Evolutionary conservation across 257 asterid genomes (phyloP).

Genomic region (Ballota nigra): DNA sequence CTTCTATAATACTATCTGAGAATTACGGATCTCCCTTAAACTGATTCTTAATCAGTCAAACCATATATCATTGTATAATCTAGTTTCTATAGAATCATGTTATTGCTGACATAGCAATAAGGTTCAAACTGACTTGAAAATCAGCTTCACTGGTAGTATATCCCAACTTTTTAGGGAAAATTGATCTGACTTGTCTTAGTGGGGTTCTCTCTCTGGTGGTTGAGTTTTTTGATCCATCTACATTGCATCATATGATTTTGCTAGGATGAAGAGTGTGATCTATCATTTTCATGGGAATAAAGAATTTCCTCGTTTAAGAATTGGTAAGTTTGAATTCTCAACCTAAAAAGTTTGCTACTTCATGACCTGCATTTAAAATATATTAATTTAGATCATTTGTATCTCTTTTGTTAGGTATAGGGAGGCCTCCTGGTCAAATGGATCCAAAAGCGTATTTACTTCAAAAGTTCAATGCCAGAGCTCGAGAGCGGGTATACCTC

Average conservation of each 20-base stretch:
- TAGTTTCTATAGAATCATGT: background rate
- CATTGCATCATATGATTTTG: slow-evolving; percentile 16
- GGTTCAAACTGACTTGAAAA: slow-evolving; percentile 4
- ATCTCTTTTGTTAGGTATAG: slow-evolving; percentile 58
- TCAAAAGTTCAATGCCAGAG: slow-evolving; percentile 76
- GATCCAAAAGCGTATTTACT: slow-evolving; percentile 95
- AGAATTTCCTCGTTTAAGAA: slow-evolving; percentile 91
- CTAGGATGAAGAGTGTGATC: slow-evolving; percentile 78
- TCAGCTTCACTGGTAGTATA: background rate
- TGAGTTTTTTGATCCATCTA: slow-evolving; percentile 16
- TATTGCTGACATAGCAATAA: background rate
- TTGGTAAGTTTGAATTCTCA: slow-evolving; percentile 65
- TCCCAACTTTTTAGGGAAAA: background rate
- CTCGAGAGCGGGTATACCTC: slow-evolving; percentile 70
- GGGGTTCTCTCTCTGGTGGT: background rate
- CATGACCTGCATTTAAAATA: slow-evolving; percentile 6
- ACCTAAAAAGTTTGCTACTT: slow-evolving; percentile 10
- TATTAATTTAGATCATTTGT: slow-evolving; percentile 5
- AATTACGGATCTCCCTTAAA: background rate
- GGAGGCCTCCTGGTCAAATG: slow-evolving; percentile 97
- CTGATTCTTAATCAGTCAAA: background rate
- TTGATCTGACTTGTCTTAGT: background rate
- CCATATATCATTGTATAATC: background rate
- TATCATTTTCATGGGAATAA: slow-evolving; percentile 71
- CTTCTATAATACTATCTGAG: background rate